Evolutionary conservation across 2,329 filamentous ascomycete species (phyloP).

Genomic region (Clonostachys rhizophaga): DNA sequence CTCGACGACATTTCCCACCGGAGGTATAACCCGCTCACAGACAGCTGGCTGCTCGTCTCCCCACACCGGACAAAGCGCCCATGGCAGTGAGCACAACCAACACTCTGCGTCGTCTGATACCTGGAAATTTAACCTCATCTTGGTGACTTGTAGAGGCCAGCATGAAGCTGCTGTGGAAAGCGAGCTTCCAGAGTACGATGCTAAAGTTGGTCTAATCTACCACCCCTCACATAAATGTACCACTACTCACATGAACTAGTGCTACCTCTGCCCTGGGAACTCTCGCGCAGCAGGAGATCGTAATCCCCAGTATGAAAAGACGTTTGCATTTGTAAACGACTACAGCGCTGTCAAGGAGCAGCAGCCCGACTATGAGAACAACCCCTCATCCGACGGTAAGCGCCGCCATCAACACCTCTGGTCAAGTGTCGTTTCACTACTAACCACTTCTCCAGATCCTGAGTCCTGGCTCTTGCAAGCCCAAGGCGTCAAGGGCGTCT

Average conservation of each 20-base stretch:
- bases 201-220: conserved; percentile 40
- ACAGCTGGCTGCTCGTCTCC: conserved; percentile 89
- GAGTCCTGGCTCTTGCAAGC: conserved; percentile 70
- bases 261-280: conserved; percentile 93
- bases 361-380: conserved; percentile 69
- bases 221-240: not conserved
- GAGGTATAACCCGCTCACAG: conserved; percentile 86
- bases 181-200: conserved; percentile 75
- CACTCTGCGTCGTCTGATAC: not conserved
- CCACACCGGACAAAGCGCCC: conserved; percentile 95
- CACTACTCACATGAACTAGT: conserved; percentile 41
- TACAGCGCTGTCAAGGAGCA: conserved; percentile 95
- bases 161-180: conserved; percentile 69
- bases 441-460: too few species aligned
- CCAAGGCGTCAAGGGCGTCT: conserved; percentile 86
- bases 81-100: conserved; percentile 72
- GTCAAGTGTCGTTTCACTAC: too few species aligned
- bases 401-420: not conserved
- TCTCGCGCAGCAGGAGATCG: conserved; percentile 77
- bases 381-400: conserved; percentile 25
- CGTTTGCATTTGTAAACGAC: conserved; percentile 95
- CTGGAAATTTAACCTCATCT: not conserved
- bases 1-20: conserved; percentile 96
- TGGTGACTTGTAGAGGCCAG: conserved; percentile 55
- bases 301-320: conserved; percentile 83